Evolutionary conservation across 345 rosid species (phyloP).

Genomic region (Eucalyptus cloeziana): DNA sequence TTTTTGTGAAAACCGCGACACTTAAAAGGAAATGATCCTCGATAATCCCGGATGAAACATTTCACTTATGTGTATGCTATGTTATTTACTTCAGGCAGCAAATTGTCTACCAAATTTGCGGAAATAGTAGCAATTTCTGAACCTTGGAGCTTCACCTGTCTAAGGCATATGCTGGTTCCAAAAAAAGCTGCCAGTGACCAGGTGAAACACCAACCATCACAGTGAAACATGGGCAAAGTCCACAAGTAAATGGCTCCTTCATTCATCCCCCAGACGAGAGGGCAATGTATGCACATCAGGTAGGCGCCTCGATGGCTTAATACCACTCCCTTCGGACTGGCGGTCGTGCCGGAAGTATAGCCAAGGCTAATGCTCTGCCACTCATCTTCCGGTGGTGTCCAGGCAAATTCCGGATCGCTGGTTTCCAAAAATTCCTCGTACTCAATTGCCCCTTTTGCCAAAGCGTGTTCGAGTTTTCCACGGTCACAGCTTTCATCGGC

Average conservation of each 20-base stretch:
- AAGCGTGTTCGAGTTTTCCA: slow-evolving; percentile 26
- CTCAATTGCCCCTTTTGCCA: slow-evolving; percentile 60
- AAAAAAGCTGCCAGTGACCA: neutral
- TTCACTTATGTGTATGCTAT: neutral
- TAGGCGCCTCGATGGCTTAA: neutral
- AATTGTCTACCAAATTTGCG: neutral
- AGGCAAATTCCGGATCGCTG: slow-evolving; percentile 58
- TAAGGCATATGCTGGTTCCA: neutral
- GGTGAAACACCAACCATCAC: neutral
- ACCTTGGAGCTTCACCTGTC: neutral
- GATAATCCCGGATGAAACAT: neutral
- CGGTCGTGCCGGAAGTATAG: slow-evolving; percentile 3
- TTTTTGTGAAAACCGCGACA: neutral
- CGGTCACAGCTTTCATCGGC: slow-evolving; percentile 66
- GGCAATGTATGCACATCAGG: neutral
- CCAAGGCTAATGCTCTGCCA: neutral
- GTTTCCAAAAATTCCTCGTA: slow-evolving; percentile 65
- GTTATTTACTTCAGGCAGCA: neutral
- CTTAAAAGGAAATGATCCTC: neutral
- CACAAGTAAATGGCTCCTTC: neutral
- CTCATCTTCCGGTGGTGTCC: slow-evolving; percentile 53
- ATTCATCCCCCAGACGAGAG: neutral
- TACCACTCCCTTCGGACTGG: neutral
- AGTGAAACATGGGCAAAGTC: slow-evolving; percentile 1
- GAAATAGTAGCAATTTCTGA: neutral